These are phyloP conservation scores for Fusarium xyrophilum DNA, from an alignment of 2,329 filamentous ascomycete species.

Conservation along the genomic window DNA sequence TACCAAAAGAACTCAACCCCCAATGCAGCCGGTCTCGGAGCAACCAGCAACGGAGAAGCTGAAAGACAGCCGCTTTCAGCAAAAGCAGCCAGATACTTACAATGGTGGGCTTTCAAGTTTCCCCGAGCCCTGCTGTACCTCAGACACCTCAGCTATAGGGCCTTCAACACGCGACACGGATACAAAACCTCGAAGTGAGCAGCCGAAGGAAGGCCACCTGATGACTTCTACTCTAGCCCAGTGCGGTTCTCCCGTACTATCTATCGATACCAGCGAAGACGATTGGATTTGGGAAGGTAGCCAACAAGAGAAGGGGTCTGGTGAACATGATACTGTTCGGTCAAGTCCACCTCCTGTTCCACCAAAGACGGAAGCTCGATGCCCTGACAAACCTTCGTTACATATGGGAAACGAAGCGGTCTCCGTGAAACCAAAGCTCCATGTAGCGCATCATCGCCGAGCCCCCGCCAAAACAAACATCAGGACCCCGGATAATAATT, in stretches of 20 bases:
- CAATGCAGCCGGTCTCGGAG: constrained; percentile 4
- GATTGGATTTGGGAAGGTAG: constrained; percentile 27
- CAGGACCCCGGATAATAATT: constrained; percentile 8
- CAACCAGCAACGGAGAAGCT: background rate
- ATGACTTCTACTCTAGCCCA: constrained; percentile 27
- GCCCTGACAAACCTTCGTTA: background rate
- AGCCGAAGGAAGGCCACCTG: background rate
- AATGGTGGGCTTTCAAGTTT: background rate
- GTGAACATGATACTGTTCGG: background rate
- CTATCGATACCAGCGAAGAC: constrained; percentile 40
- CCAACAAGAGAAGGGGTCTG: background rate
- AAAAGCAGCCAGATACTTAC: constrained; percentile 6
- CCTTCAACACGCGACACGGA: background rate
- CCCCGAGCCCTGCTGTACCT: background rate
- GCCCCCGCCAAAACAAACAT: constrained; percentile 39
- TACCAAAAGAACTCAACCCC: background rate
- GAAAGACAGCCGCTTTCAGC: constrained; percentile 6
- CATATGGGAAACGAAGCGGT: background rate
- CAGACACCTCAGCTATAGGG: constrained; percentile 3
- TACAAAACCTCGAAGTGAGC: background rate
- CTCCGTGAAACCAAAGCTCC: background rate
- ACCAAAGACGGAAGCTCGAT: background rate
- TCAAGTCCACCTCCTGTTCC: background rate
- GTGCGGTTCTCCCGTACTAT: constrained; percentile 41
- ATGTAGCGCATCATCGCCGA: constrained; percentile 37